Base-by-base conservation (phyloP, 2,329 filamentous ascomycete species). In the Macroventuria anomochaeta region DNA sequence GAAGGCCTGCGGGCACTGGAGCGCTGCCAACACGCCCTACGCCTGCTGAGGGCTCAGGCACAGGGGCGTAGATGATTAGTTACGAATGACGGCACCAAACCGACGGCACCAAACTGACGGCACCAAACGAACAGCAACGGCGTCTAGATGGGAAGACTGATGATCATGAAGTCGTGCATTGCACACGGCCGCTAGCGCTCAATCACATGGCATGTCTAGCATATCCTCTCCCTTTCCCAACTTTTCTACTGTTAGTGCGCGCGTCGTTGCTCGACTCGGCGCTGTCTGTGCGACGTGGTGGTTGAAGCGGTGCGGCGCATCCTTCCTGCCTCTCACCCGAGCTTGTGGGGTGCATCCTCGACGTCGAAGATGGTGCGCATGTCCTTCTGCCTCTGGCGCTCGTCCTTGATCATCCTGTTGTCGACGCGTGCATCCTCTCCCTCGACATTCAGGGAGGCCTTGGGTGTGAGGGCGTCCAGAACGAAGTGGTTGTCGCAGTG, bases 401-500 rank as follows among this genome's bases (percentile, higher is more conserved):
- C 92, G 73, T 99, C 95, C 79, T 88, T 96, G 65, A 99, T 81
- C 91, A 99, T 97, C 55, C 85, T 84, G 60, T 29, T 72, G 76
- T 99, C 91, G 65, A 93, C 83, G 55, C 95, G 83, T 3, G 88
- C 87, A 77, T 99, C 96, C 59, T 96, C 93, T 57, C 93, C 90
- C 79, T 99, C 95, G 44, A 99, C 84, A 62, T 93, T 86, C 44
- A 99, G 78, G 29, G 89, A 84, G 8, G 93, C 85, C 77, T 96
- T 90, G 18, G 95, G 91, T 4, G 88, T 90, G 64, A 89, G 77
- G 44, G 95, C 96, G 4, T 97, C 93, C 60, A 99, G 82, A 32
- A 99, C 89, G 72, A 93, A 99, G 77, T 99, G 96, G 79, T 99
- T 99, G 74, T 99, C 95, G 81, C 95, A 99, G 79, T 97, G 91